Percentiles rank a stretch among this genome's conserved stretches.
Conservation (phyloP, 2,329 filamentous ascomycete species). For the Fusarium praegraminearum region DNA sequence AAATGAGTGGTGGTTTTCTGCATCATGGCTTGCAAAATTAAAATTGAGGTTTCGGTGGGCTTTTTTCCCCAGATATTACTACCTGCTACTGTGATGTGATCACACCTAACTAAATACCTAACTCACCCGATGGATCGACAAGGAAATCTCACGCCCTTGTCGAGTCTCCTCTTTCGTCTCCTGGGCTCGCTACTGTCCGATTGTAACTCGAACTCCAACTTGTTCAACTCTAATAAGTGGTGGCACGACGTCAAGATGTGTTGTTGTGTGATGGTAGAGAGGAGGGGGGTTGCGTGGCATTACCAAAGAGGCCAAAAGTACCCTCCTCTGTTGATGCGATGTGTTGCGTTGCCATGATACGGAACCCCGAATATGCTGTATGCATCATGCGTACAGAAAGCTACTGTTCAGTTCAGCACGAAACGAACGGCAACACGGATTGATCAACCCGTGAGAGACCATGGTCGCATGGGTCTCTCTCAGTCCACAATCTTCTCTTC, state of each 20-base stretch:
- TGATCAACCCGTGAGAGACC: slow-evolving; percentile 30
- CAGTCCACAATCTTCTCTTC: slow-evolving; percentile 21
- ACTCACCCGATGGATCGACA: slow-evolving; percentile 42
- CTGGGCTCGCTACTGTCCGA: slow-evolving; percentile 25
- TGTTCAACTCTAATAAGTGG: slow-evolving; percentile 19
- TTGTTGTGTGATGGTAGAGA: slow-evolving; percentile 17
- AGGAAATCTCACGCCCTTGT: slow-evolving; percentile 19
- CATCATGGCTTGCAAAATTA: slow-evolving; percentile 50
- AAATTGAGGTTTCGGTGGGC: slow-evolving; percentile 47
- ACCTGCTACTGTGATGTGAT: background rate
- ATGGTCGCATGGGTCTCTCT: slow-evolving; percentile 1
- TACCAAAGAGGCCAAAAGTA: background rate
- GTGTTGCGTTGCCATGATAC: slow-evolving; percentile 32
- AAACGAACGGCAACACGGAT: slow-evolving; percentile 20
- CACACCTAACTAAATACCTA: slow-evolving; percentile 1
- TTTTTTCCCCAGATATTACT: slow-evolving; percentile 47
- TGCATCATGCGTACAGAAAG: slow-evolving; percentile 32
- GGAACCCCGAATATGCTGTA: slow-evolving; percentile 10
- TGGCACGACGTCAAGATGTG: slow-evolving; percentile 24
- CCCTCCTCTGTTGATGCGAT: background rate
- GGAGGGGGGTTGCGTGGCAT: slow-evolving; percentile 28
- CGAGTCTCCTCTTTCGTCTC: slow-evolving; percentile 7
- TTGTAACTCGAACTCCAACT: slow-evolving; percentile 20
- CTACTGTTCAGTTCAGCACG: background rate
- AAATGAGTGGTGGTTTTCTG: slow-evolving; percentile 46